Percentiles rank a stretch among this genome's conserved stretches.
Evolutionary conservation across 441 rosid species (phyloP).

Genomic region (Populus hybrid): DNA sequence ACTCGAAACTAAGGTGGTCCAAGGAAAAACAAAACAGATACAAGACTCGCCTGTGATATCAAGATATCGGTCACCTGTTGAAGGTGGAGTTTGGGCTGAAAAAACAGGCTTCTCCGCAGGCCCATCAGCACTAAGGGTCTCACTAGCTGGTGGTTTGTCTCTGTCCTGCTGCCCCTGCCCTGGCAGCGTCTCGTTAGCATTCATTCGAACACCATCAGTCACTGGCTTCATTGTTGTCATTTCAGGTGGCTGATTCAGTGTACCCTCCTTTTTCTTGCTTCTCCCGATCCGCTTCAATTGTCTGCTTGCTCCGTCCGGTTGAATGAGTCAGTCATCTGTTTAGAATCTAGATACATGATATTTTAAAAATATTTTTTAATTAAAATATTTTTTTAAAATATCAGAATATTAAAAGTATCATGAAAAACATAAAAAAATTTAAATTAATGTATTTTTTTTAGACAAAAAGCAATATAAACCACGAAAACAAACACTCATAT

Average conservation of each 20-base stretch:
- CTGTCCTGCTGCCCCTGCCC: slow-evolving; percentile 13
- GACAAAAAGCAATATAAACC: no score
- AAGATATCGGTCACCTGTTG: slow-evolving; percentile 55
- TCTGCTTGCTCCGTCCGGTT: no score
- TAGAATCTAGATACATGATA: no score
- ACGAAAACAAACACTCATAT: no score
- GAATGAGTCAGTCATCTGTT: no score
- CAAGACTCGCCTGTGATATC: slow-evolving; percentile 69
- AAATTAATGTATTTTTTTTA: no score
- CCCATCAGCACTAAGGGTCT: slow-evolving; percentile 63
- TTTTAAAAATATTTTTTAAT: no score
- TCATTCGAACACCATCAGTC: slow-evolving; percentile 66
- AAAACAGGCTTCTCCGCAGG: slow-evolving; percentile 23
- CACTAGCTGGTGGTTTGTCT: slow-evolving; percentile 51
- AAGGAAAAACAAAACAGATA: background rate
- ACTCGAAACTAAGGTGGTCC: no score
- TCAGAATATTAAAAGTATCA: no score
- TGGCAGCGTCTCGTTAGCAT: slow-evolving; percentile 38
- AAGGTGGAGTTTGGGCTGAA: slow-evolving; percentile 51
- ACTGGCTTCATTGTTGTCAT: slow-evolving; percentile 48
- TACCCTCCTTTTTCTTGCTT: slow-evolving; percentile 18
- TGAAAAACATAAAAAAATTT: no score
- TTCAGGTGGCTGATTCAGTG: slow-evolving; percentile 34
- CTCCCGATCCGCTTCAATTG: slow-evolving; percentile 31
- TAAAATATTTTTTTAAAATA: no score